phyloP scores from a whole-genome alignment of 108 stramenopile genomes.

The Nannochloropsis salina region DNA sequence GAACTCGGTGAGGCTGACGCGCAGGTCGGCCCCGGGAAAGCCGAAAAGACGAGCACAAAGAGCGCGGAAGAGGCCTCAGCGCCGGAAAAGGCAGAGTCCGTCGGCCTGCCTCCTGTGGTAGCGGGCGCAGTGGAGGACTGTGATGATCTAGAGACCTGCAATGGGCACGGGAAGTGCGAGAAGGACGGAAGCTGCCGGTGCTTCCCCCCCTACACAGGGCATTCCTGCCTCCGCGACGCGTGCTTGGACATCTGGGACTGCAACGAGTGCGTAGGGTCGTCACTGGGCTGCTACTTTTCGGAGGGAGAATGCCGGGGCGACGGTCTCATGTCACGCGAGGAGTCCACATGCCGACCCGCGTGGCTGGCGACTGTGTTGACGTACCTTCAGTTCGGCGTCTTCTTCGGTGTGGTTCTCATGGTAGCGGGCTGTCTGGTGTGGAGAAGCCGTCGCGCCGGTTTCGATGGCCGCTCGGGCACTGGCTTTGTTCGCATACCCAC shows the following conservation, averaged over 20 bases:
- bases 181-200: background rate
- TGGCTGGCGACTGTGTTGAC: background rate
- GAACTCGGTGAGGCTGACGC: too few relatives aligned
- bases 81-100: background rate
- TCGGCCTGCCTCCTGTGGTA: background rate
- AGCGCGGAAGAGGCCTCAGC: too few relatives aligned
- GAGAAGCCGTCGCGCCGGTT: background rate
- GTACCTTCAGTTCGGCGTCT: background rate
- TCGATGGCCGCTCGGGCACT: background rate
- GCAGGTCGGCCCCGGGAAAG: too few relatives aligned
- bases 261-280: background rate
- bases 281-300: background rate
- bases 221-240: background rate
- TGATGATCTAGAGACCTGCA: background rate
- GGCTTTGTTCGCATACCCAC: background rate
- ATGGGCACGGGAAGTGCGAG: background rate
- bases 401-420: background rate
- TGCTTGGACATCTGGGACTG: slow-evolving; percentile 19
- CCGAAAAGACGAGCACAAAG: too few relatives aligned
- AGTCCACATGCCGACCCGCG: background rate
- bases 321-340: background rate
- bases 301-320: background rate
- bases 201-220: slow-evolving; percentile 15
- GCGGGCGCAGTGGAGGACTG: background rate
- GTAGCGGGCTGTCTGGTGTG: background rate